A percentile compares a stretch with the other conserved stretches of the same genome.
Conservation (phyloP, 129 eudicot genomes). For the Helianthus annuus region DNA sequence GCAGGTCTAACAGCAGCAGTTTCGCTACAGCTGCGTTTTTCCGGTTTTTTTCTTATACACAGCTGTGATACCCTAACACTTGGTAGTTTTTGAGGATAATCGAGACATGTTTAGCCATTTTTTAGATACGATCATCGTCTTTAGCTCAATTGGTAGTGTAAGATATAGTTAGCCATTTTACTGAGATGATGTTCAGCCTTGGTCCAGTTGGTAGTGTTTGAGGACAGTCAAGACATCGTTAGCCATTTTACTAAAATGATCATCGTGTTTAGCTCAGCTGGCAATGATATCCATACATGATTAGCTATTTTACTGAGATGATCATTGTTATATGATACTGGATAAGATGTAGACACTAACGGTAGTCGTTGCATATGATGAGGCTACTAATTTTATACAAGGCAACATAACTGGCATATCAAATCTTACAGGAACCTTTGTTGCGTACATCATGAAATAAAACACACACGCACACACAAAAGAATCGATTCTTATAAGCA, state of each 20-base stretch:
- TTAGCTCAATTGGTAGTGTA: slow-evolving; percentile 2
- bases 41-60: too few species aligned
- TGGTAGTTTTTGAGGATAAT: not conserved
- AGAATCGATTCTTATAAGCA: slow-evolving; percentile 23
- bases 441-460: slow-evolving; percentile 27
- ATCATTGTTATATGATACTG: slow-evolving; percentile 1
- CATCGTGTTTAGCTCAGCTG: not conserved
- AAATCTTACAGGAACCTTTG: slow-evolving; percentile 23
- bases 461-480: slow-evolving; percentile 11
- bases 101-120: not conserved
- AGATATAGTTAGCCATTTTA: not conserved
- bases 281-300: not conserved
- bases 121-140: not conserved
- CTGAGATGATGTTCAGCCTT: slow-evolving; percentile 10
- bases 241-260: not conserved
- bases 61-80: not conserved
- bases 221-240: not conserved
- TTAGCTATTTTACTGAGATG: not conserved
- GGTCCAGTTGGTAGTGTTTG: not conserved
- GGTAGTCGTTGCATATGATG: slow-evolving; percentile 4
- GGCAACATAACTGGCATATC: slow-evolving; percentile 17
- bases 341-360: slow-evolving; percentile 16
- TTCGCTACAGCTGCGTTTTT: too few species aligned
- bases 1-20: too few species aligned
- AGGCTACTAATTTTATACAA: slow-evolving; percentile 10